Evolutionary conservation across 805 yeast genomes (phyloP), one percentile per base, ranked within the genome.

Genomic region (Candida michaelii): DNA sequence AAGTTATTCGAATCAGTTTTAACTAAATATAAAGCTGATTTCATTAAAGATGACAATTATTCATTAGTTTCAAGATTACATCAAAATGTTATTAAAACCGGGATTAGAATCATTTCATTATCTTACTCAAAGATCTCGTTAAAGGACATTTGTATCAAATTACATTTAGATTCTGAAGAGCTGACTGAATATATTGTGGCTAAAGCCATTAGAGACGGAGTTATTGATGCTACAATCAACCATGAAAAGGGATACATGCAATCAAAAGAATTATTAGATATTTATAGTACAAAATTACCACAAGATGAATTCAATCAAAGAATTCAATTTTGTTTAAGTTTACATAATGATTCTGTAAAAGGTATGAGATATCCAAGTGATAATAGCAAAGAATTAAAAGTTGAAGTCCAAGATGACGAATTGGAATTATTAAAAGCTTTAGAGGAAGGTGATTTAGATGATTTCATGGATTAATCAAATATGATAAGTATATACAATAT

Each of bases 61-160:
- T 86, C 88, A 30, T 75, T 93, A 54, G 93, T 93, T 34, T 76
- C 89, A 35, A 80, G 98, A 57, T 75, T 93, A 59, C 85, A 97
- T 62, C 96, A 95, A 60, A 93, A 91, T 62, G 99, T 93, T 48
- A 93, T 93, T 66, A 93, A 91, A 69, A 90, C 99, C 1, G 99
- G 99, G 58, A 89, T 93, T 47, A 80, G 98, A 63, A 85, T 88
- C 56, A 88, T 93, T 58, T 87, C 96, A 10, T 71, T 93, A 55
- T 83, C 97, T 5, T 93, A 93, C 70, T 85, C 93, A 46, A 83
- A 80, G 60, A 93, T 93, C 47, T 87, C 97, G 3, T 76, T 93
- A 55, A 86, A 85, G 63, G 99, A 93, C 59, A 89, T 93, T 44
- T 93, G 99, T 65, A 77, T 93, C 55, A 88, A 91, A 60, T 77